These are phyloP conservation scores for Solanum lycopersicoides DNA, from an alignment of 257 asterid genomes.

Conservation along the genomic window DNA sequence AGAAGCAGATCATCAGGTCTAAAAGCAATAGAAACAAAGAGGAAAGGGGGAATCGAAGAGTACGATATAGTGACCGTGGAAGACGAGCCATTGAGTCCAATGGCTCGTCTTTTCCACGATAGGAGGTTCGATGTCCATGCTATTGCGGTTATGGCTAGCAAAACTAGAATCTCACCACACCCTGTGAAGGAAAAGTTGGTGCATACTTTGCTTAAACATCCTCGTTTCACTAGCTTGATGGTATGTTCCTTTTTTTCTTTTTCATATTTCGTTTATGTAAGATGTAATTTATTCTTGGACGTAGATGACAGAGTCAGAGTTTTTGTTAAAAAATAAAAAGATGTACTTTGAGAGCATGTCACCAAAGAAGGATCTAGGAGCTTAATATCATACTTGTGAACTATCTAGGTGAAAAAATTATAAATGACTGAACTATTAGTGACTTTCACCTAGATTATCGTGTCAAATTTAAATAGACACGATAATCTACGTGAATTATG, in stretches of 20 bases:
- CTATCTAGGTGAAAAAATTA: too few relatives aligned
- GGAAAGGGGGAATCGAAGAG: not conserved
- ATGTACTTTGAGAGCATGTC: not conserved
- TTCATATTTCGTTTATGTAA: not conserved
- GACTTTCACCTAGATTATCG: not conserved
- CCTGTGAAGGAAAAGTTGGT: constrained; percentile 7
- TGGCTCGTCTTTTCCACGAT: constrained; percentile 21
- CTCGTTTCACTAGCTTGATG: constrained; percentile 26
- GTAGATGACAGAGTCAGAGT: not conserved
- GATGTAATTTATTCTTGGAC: not conserved
- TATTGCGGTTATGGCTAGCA: constrained; percentile 9
- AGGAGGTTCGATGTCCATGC: constrained; percentile 18
- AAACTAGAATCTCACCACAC: not conserved
- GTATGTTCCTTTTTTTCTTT: not conserved
- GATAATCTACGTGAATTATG: too few relatives aligned
- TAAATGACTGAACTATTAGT: not conserved
- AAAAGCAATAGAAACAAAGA: not conserved
- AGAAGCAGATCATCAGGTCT: not conserved
- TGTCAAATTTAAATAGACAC: not conserved
- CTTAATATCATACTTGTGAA: not conserved
- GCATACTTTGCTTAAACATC: constrained; percentile 22
- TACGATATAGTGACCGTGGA: not conserved
- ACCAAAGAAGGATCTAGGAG: not conserved
- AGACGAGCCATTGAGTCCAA: constrained; percentile 32
- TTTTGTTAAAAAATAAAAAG: not conserved